Percentiles rank a stretch among this genome's conserved stretches.
These are phyloP conservation scores for Schizonepeta tenuifolia DNA, from an alignment of 257 asterid genomes.

Conservation along the genomic window DNA sequence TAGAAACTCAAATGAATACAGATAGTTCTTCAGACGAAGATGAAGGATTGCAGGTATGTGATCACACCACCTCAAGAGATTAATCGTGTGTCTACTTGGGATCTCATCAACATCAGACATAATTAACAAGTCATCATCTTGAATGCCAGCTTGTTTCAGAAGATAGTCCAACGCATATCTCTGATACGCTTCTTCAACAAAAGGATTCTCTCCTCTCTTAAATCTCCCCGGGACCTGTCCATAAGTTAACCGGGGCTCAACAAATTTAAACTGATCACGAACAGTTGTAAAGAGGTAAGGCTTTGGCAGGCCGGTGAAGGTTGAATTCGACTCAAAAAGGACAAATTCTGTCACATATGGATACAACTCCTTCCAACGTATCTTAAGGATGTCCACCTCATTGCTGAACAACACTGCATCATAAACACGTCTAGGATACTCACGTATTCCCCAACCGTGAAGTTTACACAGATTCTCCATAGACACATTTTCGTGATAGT, in stretches of 20 bases:
- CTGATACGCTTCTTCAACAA: conserved; percentile 84
- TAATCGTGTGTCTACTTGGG: conserved; percentile 71
- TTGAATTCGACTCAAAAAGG: conserved; percentile 80
- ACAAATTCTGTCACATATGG: conserved; percentile 82
- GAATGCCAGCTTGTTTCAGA: conserved; percentile 75
- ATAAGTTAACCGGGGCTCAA: conserved; percentile 72
- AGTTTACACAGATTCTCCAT: conserved; percentile 84
- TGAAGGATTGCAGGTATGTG: conserved; percentile 74
- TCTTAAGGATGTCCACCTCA: conserved; percentile 73
- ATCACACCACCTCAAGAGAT: conserved; percentile 86
- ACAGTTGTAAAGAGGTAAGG: conserved; percentile 61
- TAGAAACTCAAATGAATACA: conserved; percentile 82
- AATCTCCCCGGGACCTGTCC: conserved; percentile 75
- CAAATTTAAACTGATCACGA: conserved; percentile 59
- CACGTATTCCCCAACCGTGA: conserved; percentile 85
- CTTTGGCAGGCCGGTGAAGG: conserved; percentile 82
- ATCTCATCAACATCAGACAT: conserved; percentile 97
- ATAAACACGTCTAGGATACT: conserved; percentile 76
- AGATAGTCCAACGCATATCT: conserved; percentile 77
- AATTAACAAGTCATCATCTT: conserved; percentile 78
- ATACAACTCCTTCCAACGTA: conserved; percentile 85
- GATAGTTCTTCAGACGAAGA: conserved; percentile 74
- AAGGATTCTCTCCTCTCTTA: conserved; percentile 77
- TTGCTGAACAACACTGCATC: conserved; percentile 88
- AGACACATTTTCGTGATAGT: conserved; percentile 73